Evolutionary conservation across 805 yeast genomes (phyloP).

Genomic region (Cyberlindnera suaveolens): DNA sequence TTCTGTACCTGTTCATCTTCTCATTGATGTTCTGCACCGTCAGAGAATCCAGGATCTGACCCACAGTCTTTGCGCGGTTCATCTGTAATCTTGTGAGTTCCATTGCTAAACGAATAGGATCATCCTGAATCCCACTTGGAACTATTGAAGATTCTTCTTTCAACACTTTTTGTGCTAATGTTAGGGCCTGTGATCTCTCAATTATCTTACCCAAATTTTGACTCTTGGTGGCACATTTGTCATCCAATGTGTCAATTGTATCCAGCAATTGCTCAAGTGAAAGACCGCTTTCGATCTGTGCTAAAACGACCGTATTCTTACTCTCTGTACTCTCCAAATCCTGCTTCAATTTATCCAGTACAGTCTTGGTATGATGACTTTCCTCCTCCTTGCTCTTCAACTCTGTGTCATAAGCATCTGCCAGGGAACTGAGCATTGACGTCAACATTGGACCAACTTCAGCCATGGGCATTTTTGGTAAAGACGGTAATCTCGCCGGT

Average conservation of each 20-base stretch:
- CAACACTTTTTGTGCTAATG: conserved; percentile 51
- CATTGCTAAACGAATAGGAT: conserved; percentile 26
- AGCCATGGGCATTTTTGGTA: conserved; percentile 18
- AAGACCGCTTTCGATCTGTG: conserved; percentile 16
- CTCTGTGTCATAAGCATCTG: conserved; percentile 49
- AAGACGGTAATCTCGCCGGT: neutral
- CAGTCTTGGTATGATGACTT: conserved; percentile 38
- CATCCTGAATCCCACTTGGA: conserved; percentile 5
- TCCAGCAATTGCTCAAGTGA: conserved; percentile 14
- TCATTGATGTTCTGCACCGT: conserved; percentile 38
- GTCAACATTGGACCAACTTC: conserved; percentile 25
- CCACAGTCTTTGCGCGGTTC: conserved; percentile 37
- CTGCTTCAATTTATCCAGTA: conserved; percentile 34
- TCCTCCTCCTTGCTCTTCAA: conserved; percentile 50
- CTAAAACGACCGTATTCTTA: conserved; percentile 23
- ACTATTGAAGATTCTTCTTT: conserved; percentile 38
- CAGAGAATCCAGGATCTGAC: conserved; percentile 45
- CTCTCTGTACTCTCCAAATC: conserved; percentile 33
- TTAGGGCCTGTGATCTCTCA: conserved; percentile 61
- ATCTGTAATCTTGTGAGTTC: conserved; percentile 49
- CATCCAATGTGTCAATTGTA: conserved; percentile 13
- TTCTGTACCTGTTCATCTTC: conserved; percentile 74
- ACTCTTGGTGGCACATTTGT: conserved; percentile 23
- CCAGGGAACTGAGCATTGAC: conserved; percentile 37
- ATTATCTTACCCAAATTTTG: conserved; percentile 35